phyloP scores from a whole-genome alignment of 139 green algal species.

The Tetradesmus lagerheimii region DNA sequence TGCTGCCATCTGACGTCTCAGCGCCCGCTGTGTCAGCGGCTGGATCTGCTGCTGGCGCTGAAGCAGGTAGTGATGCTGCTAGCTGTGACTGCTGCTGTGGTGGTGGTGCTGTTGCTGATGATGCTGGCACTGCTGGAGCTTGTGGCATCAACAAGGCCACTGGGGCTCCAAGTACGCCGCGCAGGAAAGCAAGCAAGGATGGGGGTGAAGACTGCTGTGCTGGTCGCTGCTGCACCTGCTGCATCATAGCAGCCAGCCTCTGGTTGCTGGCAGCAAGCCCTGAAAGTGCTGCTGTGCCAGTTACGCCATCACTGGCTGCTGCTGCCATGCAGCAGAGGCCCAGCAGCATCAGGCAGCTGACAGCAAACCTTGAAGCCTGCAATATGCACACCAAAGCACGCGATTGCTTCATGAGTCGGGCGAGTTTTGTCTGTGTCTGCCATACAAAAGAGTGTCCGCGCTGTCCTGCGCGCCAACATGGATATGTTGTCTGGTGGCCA shows the following conservation, averaged over 20 bases:
- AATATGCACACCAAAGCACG: background rate
- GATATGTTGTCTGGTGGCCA: background rate
- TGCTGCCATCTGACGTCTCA: background rate
- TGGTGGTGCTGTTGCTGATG: background rate
- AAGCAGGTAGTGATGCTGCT: background rate
- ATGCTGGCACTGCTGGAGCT: background rate
- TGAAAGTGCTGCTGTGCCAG: background rate
- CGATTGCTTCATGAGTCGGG: background rate
- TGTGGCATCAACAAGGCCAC: conserved; percentile 5
- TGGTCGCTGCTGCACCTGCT: background rate
- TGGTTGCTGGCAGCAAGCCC: background rate
- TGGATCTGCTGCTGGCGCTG: background rate
- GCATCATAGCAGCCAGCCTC: background rate
- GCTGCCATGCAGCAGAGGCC: background rate
- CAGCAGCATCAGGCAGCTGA: background rate
- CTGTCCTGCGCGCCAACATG: background rate
- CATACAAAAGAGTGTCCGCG: background rate
- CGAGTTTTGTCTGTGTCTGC: background rate
- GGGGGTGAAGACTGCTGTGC: background rate
- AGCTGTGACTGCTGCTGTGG: background rate
- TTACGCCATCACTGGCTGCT: background rate
- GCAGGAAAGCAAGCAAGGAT: background rate
- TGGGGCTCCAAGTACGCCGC: background rate
- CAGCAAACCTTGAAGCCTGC: background rate
- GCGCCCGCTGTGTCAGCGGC: background rate